Evolutionary conservation across 495 filamentous ascomycete genomes (phyloP), one percentile per base, ranked within the genome.

Genomic region (Glutinoglossum americanum): DNA sequence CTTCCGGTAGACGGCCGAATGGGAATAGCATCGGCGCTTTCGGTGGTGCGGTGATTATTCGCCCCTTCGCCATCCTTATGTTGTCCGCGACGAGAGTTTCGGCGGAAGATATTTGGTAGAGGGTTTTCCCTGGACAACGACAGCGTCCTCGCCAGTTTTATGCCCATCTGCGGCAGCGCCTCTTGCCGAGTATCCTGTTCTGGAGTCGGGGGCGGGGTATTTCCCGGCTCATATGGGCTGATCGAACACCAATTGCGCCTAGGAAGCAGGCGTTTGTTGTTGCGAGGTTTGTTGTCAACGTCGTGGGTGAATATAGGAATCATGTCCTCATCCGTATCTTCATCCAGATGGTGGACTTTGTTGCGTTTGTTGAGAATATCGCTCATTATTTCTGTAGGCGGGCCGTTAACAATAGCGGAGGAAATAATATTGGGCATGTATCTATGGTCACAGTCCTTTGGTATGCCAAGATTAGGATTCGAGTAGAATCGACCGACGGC

Each of bases 401-500:
- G 93, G 21, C 83, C 80, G 66, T 97, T 94, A 58, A 88, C 93
- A 63, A 94, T 85, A 47, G 88, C 87, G 0, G 89, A 96, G 0
- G 86, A 89, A 59, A 97, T 81, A 58, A 98, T 70, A 60, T 84
- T 84, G 19, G 83, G 84, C 79, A 97, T 97, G 66, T 98, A 98
- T 58, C 92, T 80, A 68, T 87, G 87, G 68, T 98, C 92, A 45
- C 78, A 76, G 66, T 95, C 85, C 61, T 87, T 88, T 17, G 84
- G 70, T 44, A 95, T 71, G 25, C 79, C 75, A 33, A 92, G 72
- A 61, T 83, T 84, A 1, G 85, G 81, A 62, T 88, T 93, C 0
- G 87, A 89, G 67, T 89, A 95, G 73, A 98, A 96, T 61, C 93
- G 86, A 1, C 93, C 92, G 28, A 96, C 76, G 0, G 89, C 92